These are phyloP conservation scores for Tephrocybe sp. DNA, from an alignment of 768 basidiomycete species.

Conservation along the genomic window DNA sequence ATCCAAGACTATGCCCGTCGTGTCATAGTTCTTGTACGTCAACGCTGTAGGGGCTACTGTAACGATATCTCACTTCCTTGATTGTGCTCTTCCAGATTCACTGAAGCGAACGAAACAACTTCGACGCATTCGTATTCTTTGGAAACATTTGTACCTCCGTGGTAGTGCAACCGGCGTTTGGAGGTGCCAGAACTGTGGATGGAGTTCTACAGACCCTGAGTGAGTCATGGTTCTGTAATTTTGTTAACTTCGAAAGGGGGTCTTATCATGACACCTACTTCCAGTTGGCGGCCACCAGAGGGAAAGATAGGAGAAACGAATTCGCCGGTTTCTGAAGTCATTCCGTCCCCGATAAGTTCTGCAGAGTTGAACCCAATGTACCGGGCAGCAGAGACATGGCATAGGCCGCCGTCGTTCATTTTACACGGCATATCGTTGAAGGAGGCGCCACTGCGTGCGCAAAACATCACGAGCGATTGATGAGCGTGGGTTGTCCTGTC, in stretches of 20 bases:
- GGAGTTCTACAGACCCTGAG: slow-evolving; percentile 4
- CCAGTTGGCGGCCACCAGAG: slow-evolving; percentile 1
- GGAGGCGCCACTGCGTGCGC: background rate
- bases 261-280: background rate
- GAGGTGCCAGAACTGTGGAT: slow-evolving; percentile 8
- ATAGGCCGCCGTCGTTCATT: slow-evolving; percentile 13
- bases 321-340: background rate
- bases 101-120: slow-evolving; percentile 2
- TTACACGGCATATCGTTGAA: slow-evolving; percentile 2
- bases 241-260: background rate
- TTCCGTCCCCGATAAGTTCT: background rate
- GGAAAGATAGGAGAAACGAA: background rate
- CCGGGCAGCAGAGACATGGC: slow-evolving; percentile 12
- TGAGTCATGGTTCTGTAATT: background rate
- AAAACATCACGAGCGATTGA: background rate
- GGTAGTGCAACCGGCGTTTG: background rate
- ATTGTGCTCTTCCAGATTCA: background rate
- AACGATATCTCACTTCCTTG: background rate
- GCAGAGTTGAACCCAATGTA: slow-evolving; percentile 13
- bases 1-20: slow-evolving; percentile 3
- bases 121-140: background rate
- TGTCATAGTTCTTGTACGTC: slow-evolving; percentile 8
- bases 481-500: background rate
- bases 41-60: background rate
- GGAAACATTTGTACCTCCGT: background rate